phyloP scores from a whole-genome alignment of 2,329 filamentous ascomycete genomes.

The Epichloe gansuensis region DNA sequence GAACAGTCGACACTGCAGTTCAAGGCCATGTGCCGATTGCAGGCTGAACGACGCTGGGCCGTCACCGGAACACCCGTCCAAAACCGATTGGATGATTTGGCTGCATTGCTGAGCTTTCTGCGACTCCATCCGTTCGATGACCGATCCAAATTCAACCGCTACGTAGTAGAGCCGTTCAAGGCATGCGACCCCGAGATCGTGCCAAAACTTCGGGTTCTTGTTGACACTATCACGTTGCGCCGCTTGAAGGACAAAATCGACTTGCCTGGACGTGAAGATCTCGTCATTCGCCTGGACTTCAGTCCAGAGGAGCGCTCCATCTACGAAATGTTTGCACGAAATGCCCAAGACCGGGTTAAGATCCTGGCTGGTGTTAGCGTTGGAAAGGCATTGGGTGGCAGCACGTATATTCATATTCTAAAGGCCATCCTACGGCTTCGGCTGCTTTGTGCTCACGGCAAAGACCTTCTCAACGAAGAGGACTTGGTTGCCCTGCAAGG shows the following conservation, averaged over 20 bases:
- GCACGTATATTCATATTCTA: constrained; percentile 85
- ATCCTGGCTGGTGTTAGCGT: constrained; percentile 49
- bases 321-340: constrained; percentile 73
- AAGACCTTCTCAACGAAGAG: constrained; percentile 72
- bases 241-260: constrained; percentile 86
- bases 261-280: constrained; percentile 60
- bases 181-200: constrained; percentile 72
- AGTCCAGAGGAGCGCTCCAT: constrained; percentile 59
- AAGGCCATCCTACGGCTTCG: constrained; percentile 83
- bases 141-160: constrained; percentile 57
- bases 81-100: constrained; percentile 82
- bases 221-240: constrained; percentile 87
- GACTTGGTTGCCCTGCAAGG: constrained; percentile 73
- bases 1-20: constrained; percentile 72
- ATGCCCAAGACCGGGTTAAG: constrained; percentile 67
- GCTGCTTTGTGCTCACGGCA: constrained; percentile 86
- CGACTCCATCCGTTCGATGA: constrained; percentile 77
- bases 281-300: constrained; percentile 63
- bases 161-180: constrained; percentile 80
- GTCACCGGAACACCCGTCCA: constrained; percentile 96
- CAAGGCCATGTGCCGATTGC: constrained; percentile 68
- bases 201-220: constrained; percentile 72
- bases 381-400: constrained; percentile 60
- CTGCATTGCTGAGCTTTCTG: constrained; percentile 75
- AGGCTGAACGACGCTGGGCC: constrained; percentile 78